Conservation (phyloP, 768 basidiomycete genomes). For the Thelephora aurantiotincta region DNA sequence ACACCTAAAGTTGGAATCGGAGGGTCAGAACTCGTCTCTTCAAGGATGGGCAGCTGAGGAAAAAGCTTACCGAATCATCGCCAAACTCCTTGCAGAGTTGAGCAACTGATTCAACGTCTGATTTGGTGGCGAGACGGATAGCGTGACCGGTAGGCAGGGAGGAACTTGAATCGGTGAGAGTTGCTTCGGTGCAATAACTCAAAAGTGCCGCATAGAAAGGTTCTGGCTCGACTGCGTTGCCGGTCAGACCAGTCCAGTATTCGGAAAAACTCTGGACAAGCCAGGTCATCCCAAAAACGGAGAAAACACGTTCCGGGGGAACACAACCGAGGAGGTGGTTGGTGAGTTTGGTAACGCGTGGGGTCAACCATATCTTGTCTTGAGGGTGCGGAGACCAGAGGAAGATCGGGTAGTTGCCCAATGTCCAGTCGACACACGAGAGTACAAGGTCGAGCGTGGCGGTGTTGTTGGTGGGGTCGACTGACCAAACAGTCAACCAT, state of each 20-base stretch:
- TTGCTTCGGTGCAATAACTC: slow-evolving; percentile 27
- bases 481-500: slow-evolving; percentile 38
- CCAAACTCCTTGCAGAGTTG: slow-evolving; percentile 37
- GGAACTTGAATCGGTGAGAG: slow-evolving; percentile 17
- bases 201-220: slow-evolving; percentile 39
- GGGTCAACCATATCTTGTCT: slow-evolving; percentile 18
- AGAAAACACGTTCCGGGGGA: slow-evolving; percentile 31
- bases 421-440: slow-evolving; percentile 28
- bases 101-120: slow-evolving; percentile 27
- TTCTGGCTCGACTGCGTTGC: slow-evolving; percentile 21
- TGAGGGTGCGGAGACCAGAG: slow-evolving; percentile 26
- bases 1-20: slow-evolving; percentile 19
- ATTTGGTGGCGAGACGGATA: slow-evolving; percentile 23
- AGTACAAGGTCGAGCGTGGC: slow-evolving; percentile 28
- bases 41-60: background rate
- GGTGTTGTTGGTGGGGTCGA: slow-evolving; percentile 13
- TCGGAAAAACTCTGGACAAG: slow-evolving; percentile 29
- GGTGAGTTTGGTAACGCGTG: slow-evolving; percentile 23
- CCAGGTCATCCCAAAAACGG: slow-evolving; percentile 30
- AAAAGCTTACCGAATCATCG: slow-evolving; percentile 29
- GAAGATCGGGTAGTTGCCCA: slow-evolving; percentile 39
- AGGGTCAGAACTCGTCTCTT: slow-evolving; percentile 2
- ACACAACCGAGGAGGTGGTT: slow-evolving; percentile 24
- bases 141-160: slow-evolving; percentile 19
- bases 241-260: slow-evolving; percentile 29